Percentiles rank a stretch among this genome's conserved stretches.
phyloP scores from a whole-genome alignment of 805 yeast species.

The Scheffersomyces lignosus region DNA sequence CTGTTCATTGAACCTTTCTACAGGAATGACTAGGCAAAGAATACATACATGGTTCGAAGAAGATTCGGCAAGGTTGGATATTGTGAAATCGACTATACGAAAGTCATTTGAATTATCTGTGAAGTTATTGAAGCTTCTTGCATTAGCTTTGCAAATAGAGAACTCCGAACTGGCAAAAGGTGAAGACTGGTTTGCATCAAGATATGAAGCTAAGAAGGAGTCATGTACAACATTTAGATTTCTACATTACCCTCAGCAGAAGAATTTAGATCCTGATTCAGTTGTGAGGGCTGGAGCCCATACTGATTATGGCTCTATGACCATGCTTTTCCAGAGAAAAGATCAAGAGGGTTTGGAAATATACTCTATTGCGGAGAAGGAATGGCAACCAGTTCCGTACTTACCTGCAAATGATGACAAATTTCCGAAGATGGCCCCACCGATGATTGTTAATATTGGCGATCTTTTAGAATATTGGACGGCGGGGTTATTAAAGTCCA shows the following conservation, averaged over 20 bases:
- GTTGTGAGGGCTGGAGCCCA: slow-evolving; percentile 81
- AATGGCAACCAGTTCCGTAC: slow-evolving; percentile 72
- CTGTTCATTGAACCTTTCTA: slow-evolving; percentile 49
- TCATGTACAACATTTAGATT: slow-evolving; percentile 71
- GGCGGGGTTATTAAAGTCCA: slow-evolving; percentile 69
- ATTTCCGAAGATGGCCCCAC: slow-evolving; percentile 47
- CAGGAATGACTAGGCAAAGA: slow-evolving; percentile 40
- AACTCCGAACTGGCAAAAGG: slow-evolving; percentile 36
- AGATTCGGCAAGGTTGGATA: slow-evolving; percentile 38
- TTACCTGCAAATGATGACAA: slow-evolving; percentile 31
- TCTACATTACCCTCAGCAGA: slow-evolving; percentile 68
- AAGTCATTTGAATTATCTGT: slow-evolving; percentile 53
- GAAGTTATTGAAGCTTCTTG: slow-evolving; percentile 54
- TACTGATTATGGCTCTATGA: slow-evolving; percentile 78
- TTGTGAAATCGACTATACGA: slow-evolving; percentile 31
- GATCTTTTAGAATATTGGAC: slow-evolving; percentile 83
- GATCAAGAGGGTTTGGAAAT: slow-evolving; percentile 76
- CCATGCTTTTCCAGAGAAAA: slow-evolving; percentile 67
- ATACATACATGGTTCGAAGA: slow-evolving; percentile 54
- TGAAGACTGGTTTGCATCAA: slow-evolving; percentile 59
- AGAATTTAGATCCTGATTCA: slow-evolving; percentile 48
- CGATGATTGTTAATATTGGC: slow-evolving; percentile 75
- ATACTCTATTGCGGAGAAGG: slow-evolving; percentile 50
- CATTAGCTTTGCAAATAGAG: slow-evolving; percentile 63
- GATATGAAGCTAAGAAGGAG: slow-evolving; percentile 51